phyloP scores from a whole-genome alignment of 1,139 yeast genomes.

The Candida sp. region DNA sequence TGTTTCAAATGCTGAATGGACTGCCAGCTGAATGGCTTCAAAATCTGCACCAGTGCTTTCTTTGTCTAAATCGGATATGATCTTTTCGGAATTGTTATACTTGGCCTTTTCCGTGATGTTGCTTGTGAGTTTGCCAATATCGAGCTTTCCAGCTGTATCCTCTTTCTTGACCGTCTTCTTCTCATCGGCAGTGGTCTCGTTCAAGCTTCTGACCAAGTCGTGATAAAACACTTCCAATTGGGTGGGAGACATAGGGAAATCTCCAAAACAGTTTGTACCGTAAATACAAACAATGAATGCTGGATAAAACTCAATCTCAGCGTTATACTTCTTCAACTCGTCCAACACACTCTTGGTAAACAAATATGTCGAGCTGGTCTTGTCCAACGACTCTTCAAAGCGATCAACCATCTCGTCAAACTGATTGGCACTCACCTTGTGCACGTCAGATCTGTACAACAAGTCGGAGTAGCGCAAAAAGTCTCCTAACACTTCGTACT shows the following conservation, averaged over 20 bases:
- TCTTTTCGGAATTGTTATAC: conserved; percentile 28
- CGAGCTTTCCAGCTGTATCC: conserved; percentile 19
- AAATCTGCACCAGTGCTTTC: conserved; percentile 8
- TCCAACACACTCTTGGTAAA: conserved; percentile 17
- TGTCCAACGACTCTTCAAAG: conserved; percentile 12
- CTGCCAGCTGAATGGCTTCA: conserved; percentile 10
- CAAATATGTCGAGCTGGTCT: conserved; percentile 15
- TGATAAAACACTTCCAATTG: conserved; percentile 21
- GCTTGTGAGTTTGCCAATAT: conserved; percentile 28
- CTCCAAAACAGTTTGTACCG: conserved; percentile 14
- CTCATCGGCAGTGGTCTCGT: conserved; percentile 10
- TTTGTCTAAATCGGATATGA: conserved; percentile 18
- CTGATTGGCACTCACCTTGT: conserved; percentile 17
- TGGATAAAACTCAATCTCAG: conserved; percentile 25
- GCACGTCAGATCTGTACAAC: conserved; percentile 17
- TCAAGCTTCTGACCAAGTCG: conserved; percentile 22
- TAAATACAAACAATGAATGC: conserved; percentile 23
- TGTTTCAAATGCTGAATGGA: conserved; percentile 7
- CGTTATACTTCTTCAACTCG: conserved; percentile 20
- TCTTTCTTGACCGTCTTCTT: background rate
- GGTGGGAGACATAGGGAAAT: conserved; percentile 8
- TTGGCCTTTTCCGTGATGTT: conserved; percentile 6
- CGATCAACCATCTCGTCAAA: conserved; percentile 17
- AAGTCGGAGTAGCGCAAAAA: conserved; percentile 17
- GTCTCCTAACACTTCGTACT: conserved; percentile 9